phyloP scores from a whole-genome alignment of 2,329 filamentous ascomycete species.

The Aspergillus proliferans region DNA sequence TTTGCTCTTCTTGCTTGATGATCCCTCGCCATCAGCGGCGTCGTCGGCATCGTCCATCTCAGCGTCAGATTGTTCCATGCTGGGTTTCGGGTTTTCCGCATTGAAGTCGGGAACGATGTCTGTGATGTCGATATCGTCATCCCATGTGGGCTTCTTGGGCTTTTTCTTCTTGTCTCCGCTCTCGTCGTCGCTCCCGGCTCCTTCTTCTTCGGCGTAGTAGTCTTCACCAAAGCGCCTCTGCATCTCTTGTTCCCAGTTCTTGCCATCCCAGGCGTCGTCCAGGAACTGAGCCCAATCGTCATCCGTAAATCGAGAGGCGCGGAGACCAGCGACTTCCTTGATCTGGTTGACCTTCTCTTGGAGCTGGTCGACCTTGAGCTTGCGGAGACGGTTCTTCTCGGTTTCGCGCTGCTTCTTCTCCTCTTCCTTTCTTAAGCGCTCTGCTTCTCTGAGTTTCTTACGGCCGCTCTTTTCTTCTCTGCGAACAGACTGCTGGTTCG shows the following conservation, averaged over 20 bases:
- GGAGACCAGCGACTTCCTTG: constrained; percentile 78
- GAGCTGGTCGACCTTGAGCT: constrained; percentile 84
- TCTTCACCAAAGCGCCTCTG: constrained; percentile 76
- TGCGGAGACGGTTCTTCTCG: constrained; percentile 76
- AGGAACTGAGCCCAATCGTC: constrained; percentile 81
- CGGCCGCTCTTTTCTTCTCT: constrained; percentile 73
- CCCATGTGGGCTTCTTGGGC: constrained; percentile 81
- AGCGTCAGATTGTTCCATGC: constrained; percentile 52
- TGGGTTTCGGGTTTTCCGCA: constrained; percentile 51
- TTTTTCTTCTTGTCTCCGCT: constrained; percentile 51
- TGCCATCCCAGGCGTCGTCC: constrained; percentile 81
- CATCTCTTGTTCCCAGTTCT: constrained; percentile 89
- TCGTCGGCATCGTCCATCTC: constrained; percentile 33
- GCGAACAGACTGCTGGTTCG: constrained; percentile 74
- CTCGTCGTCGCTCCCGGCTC: constrained; percentile 43
- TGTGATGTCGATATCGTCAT: constrained; percentile 96
- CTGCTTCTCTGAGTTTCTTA: constrained; percentile 70
- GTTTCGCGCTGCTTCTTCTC: constrained; percentile 69
- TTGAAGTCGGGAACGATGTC: constrained; percentile 84
- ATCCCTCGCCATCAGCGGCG: constrained; percentile 28
- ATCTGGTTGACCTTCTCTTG: constrained; percentile 82
- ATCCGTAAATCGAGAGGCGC: constrained; percentile 59
- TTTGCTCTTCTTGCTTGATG: constrained; percentile 42
- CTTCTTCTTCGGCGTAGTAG: constrained; percentile 72
- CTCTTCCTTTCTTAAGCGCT: constrained; percentile 69